Evolutionary conservation across 768 basidiomycete species (phyloP).

Genomic region (Terana coerulea): DNA sequence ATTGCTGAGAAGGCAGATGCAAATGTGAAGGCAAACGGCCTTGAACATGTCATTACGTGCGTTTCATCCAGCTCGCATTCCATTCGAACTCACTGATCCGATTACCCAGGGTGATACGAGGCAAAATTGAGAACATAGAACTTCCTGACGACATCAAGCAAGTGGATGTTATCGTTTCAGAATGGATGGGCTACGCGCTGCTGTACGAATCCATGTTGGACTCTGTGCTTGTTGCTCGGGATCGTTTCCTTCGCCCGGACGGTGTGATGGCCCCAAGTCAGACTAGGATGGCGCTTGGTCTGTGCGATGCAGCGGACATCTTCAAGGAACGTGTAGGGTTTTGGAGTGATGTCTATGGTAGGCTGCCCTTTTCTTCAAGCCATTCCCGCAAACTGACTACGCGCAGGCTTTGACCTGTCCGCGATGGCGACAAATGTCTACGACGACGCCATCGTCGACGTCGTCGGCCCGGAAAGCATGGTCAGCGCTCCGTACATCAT

Average conservation of each 20-base stretch:
- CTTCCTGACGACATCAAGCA: constrained; percentile 68
- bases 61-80: constrained; percentile 20
- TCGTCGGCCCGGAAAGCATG: constrained; percentile 62
- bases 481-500: constrained; percentile 60
- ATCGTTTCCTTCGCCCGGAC: constrained; percentile 70
- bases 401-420: constrained; percentile 80
- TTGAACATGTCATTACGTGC: constrained; percentile 66
- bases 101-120: constrained; percentile 66
- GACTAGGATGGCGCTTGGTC: constrained; percentile 77
- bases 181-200: constrained; percentile 96
- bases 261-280: constrained; percentile 93
- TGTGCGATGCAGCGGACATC: constrained; percentile 74
- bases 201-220: constrained; percentile 98
- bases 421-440: constrained; percentile 74
- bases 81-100: not conserved
- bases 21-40: constrained; percentile 46
- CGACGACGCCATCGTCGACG: constrained; percentile 81
- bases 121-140: constrained; percentile 85
- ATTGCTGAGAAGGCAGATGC: constrained; percentile 48
- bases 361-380: constrained; percentile 19
- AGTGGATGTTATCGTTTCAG: constrained; percentile 94
- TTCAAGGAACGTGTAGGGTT: constrained; percentile 81
- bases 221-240: constrained; percentile 85
- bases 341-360: constrained; percentile 92
- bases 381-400: not conserved